These are phyloP conservation scores for Exophiala calicioides DNA, from an alignment of 2,329 filamentous ascomycete species.

Conservation along the genomic window DNA sequence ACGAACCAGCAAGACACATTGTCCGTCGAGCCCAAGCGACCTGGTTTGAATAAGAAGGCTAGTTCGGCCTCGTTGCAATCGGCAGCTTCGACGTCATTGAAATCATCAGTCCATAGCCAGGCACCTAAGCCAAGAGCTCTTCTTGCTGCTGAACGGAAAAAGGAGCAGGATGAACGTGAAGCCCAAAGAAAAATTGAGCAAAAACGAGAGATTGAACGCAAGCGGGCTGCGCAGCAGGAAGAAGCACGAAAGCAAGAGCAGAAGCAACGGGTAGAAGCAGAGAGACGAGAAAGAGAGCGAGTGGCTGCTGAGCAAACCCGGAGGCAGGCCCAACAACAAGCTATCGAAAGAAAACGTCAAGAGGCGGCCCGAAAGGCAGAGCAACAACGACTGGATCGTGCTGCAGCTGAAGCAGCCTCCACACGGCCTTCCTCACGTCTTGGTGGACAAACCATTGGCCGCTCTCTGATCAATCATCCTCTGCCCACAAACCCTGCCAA, in stretches of 20 bases:
- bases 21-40: constrained; percentile 50
- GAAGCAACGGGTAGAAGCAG: constrained; percentile 60
- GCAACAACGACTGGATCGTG: constrained; percentile 40
- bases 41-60: constrained; percentile 60
- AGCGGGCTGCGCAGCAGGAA: constrained; percentile 64
- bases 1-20: constrained; percentile 61
- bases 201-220: constrained; percentile 78
- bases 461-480: constrained; percentile 60
- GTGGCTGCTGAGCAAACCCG: constrained; percentile 60
- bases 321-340: constrained; percentile 62
- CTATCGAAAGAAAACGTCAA: constrained; percentile 53
- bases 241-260: constrained; percentile 65
- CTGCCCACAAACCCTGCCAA: constrained; percentile 66
- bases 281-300: constrained; percentile 48
- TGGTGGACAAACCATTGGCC: constrained; percentile 53
- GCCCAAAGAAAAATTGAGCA: constrained; percentile 76
- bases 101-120: constrained; percentile 63
- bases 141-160: constrained; percentile 75
- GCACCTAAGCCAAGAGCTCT: constrained; percentile 69
- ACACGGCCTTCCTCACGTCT: constrained; percentile 53
- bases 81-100: constrained; percentile 59
- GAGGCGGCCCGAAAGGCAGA: constrained; percentile 50
- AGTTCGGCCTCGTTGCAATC: constrained; percentile 55
- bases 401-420: constrained; percentile 36
- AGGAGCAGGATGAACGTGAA: constrained; percentile 78